These are phyloP conservation scores for Populus deltoides DNA, from an alignment of 345 rosid species.

Conservation along the genomic window DNA sequence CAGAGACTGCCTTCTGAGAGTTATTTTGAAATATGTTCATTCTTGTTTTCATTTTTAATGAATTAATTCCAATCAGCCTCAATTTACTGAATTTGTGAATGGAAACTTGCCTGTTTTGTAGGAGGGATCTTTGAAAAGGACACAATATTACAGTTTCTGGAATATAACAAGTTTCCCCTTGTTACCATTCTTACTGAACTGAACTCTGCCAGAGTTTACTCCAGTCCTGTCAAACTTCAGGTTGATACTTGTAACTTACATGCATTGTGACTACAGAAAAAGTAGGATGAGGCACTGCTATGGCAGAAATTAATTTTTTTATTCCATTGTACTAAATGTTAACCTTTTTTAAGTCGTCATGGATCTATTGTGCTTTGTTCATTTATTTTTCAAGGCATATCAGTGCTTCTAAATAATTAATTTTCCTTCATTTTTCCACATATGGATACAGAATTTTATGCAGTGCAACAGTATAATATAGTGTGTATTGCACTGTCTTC, in stretches of 20 bases:
- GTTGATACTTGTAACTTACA: constrained; percentile 28
- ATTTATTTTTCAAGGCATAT: neutral
- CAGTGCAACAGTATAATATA: neutral
- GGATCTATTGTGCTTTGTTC: neutral
- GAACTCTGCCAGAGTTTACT: constrained; percentile 66
- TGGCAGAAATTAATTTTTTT: neutral
- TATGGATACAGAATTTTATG: neutral
- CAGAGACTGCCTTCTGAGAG: neutral
- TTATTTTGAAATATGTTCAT: neutral
- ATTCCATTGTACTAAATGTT: neutral
- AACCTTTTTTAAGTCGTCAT: neutral
- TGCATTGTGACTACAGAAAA: neutral
- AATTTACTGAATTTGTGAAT: constrained; percentile 7
- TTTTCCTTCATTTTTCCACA: neutral
- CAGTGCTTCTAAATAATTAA: neutral
- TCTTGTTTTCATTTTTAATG: neutral
- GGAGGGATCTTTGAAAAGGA: constrained; percentile 57
- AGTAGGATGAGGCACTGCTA: neutral
- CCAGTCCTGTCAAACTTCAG: constrained; percentile 78
- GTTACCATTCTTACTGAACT: constrained; percentile 69
- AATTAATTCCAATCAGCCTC: neutral
- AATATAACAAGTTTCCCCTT: constrained; percentile 72
- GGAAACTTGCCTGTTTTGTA: constrained; percentile 34
- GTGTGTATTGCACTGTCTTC: neutral
- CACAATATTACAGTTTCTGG: constrained; percentile 60